phyloP scores from a whole-genome alignment of 2,329 filamentous ascomycete genomes.

The Neocatenulostroma microsporum region DNA sequence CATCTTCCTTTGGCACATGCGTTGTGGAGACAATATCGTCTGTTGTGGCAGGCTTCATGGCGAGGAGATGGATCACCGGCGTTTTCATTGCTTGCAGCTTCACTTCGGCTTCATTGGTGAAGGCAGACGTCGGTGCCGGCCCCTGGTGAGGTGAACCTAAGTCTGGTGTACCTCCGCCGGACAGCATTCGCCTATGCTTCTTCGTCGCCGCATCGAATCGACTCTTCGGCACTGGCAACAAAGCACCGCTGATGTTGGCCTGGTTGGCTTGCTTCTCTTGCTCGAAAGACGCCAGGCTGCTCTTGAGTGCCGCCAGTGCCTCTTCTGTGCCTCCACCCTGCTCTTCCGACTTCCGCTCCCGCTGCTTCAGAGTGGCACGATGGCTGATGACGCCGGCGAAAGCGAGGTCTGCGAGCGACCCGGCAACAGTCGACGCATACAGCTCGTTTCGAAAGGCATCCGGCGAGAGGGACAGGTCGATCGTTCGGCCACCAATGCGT shows the following conservation, averaged over 20 bases:
- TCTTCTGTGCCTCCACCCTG: conserved; percentile 51
- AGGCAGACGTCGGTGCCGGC: conserved; percentile 35
- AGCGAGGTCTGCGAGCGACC: conserved; percentile 40
- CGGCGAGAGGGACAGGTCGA: conserved; percentile 46
- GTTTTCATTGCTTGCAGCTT: conserved; percentile 37
- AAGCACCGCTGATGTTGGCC: conserved; percentile 26
- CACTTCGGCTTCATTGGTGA: conserved; percentile 26
- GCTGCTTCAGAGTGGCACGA: conserved; percentile 35
- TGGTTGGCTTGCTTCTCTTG: conserved; percentile 53
- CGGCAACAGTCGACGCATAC: conserved; percentile 38
- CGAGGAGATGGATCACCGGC: conserved; percentile 47
- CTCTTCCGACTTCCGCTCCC: conserved; percentile 47
- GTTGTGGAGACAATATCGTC: conserved; percentile 43
- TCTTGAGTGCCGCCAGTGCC: conserved; percentile 52
- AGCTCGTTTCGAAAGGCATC: conserved; percentile 52
- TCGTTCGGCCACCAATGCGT: conserved; percentile 50
- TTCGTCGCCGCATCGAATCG: conserved; percentile 25
- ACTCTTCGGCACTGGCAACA: conserved; percentile 30
- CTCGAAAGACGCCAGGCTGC: conserved; percentile 51
- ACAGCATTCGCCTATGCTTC: conserved; percentile 11
- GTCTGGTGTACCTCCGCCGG: conserved; percentile 23
- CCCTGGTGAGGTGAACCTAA: conserved; percentile 25
- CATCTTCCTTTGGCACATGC: conserved; percentile 42
- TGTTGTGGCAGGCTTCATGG: conserved; percentile 42
- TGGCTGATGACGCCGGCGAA: conserved; percentile 53